Evolutionary conservation across 1,284 basidiomycete species (phyloP).

Genomic region (Pseudozyma thailandica): DNA sequence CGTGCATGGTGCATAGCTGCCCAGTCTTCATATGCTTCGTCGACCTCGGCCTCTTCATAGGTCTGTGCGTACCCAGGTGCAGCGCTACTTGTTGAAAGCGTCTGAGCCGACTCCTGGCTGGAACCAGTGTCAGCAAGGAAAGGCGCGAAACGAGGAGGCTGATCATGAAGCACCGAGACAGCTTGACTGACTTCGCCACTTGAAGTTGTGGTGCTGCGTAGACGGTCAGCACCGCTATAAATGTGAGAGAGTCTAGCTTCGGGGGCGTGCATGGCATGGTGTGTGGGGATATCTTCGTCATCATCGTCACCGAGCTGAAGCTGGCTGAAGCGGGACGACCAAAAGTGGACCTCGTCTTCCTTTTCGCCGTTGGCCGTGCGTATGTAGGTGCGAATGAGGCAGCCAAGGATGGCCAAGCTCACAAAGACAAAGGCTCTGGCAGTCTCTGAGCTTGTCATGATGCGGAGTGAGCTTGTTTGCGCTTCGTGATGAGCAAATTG

Average conservation of each 20-base stretch:
- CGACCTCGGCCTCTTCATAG: conserved; percentile 14
- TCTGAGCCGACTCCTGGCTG: neutral
- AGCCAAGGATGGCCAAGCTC: conserved; percentile 33
- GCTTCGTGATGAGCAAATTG: neutral
- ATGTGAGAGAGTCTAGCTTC: neutral
- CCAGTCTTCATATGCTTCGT: conserved; percentile 47
- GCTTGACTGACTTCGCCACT: conserved; percentile 42
- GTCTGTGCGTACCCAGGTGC: neutral
- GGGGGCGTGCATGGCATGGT: neutral
- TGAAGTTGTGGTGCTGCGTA: conserved; percentile 36
- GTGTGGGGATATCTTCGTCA: neutral
- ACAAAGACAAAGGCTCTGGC: conserved; percentile 38
- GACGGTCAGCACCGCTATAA: neutral
- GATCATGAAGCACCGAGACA: conserved; percentile 37
- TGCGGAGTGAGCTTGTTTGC: conserved; percentile 7
- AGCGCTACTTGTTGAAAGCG: neutral
- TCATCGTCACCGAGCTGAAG: conserved; percentile 4
- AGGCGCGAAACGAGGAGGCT: conserved; percentile 31
- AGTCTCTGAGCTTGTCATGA: conserved; percentile 40
- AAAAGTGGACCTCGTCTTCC: conserved; percentile 43
- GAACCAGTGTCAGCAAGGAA: conserved; percentile 19
- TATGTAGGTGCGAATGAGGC: conserved; percentile 47
- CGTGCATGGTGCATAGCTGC: conserved; percentile 44
- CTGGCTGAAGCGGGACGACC: conserved; percentile 37
- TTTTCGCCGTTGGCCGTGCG: conserved; percentile 45